Evolutionary conservation across 2,329 filamentous ascomycete species (phyloP), one percentile per base, ranked within the genome.

Genomic region (Cercospora sp.): DNA sequence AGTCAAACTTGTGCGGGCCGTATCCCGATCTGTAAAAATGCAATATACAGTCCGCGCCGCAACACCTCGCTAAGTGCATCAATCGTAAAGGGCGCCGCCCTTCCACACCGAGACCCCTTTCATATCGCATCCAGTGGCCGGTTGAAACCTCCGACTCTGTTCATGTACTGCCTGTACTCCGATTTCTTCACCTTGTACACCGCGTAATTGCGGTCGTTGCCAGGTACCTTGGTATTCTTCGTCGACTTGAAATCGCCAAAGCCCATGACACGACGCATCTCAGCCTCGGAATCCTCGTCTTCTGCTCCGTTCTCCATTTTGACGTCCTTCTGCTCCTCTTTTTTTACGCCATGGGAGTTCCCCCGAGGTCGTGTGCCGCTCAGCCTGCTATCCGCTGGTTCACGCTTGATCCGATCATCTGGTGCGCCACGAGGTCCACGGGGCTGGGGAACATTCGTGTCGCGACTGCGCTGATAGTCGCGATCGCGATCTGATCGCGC

Each of bases 161-260:
- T 95, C 88, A 99, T 99, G 80, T 99, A 99, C 86, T 99, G 95
- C 74, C 95, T 87, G 77, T 97, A 98, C 83, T 96, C 88, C 13
- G 90, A 91, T 87, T 93, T 94, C 88, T 97, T 97, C 82, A 95
- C 93, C 84, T 95, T 97, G 73, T 90, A 85, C 63, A 97, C 89
- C 0, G 85, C 92, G 65, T 91, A 94, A 51, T 90, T 88, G 77
- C 93, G 80, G 60, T 84, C 89, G 78, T 99, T 99, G 1, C 95
- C 95, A 0, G 87, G 86, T 1, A 99, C 89, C 78, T 97, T 96
- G 64, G 91, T 93, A 68, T 91, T 89, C 80, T 98, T 96, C 20
- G 95, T 98, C 26, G 88, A 89, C 67, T 89, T 90, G 80, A 98
- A 99, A 0, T 86, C 88, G 18, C 89, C 89, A 76, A 99, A 97